Conservation (phyloP, 208 protist species). For the Acanthamoeba culbertsoni region DNA sequence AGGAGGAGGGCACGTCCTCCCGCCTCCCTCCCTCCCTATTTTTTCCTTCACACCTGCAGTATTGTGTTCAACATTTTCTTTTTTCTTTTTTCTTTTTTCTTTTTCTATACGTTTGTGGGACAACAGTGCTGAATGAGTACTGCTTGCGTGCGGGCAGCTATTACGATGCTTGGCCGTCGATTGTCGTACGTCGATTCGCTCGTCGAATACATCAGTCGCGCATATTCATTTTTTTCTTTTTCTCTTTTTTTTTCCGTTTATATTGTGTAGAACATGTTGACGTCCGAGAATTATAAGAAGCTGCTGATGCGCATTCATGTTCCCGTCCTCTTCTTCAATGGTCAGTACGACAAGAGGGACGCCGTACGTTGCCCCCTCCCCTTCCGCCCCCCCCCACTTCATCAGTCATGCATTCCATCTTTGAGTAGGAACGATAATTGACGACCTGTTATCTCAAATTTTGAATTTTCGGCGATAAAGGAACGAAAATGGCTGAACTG, state of each 20-base stretch:
- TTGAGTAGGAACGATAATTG: too few species aligned
- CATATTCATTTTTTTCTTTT: too few species aligned
- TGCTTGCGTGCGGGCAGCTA: conserved; percentile 4
- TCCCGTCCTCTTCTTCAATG: conserved; percentile 1
- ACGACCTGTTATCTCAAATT: not conserved
- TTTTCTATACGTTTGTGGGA: not conserved
- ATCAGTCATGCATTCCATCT: too few species aligned
- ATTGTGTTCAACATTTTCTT: too few species aligned
- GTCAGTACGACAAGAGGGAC: not conserved
- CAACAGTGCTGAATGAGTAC: conserved; percentile 30
- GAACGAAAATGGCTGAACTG: conserved; percentile 9
- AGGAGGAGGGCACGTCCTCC: not conserved
- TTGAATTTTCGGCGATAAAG: not conserved
- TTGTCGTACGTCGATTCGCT: not conserved
- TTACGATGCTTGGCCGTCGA: conserved; percentile 16
- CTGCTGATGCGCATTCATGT: not conserved
- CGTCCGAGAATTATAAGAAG: conserved; percentile 6
- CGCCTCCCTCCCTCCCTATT: not conserved
- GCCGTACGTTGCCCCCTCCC: not conserved
- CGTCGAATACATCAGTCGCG: too few species aligned
- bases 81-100: not conserved
- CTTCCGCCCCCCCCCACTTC: too few species aligned
- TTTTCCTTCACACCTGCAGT: too few species aligned
- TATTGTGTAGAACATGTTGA: not conserved
- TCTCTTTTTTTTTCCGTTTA: not conserved